Evolutionary conservation across 345 rosid genomes (phyloP), one percentile per base, ranked within the genome.

Genomic region (Linum usitatissimum): DNA sequence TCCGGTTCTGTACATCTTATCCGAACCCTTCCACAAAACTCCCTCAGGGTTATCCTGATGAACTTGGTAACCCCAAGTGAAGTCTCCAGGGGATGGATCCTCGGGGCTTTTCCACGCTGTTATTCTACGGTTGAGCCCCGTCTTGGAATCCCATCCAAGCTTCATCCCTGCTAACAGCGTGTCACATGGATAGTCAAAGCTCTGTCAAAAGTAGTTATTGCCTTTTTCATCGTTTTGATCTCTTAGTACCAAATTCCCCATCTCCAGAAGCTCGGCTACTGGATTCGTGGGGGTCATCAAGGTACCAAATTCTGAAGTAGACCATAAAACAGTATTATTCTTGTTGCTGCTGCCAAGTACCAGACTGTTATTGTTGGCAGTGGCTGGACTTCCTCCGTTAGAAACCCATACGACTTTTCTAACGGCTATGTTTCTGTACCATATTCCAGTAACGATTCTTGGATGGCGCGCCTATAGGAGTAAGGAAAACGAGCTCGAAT

Each of bases 401-500:
- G 60, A 36, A 21, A 57, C 34, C 60, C 60, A 57, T 0, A 21
- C 60, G 21, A 57, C 30, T 12, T 14, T 57, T 21, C 31, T 57
- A 9, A 57, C 60, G 0, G 60, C 34, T 12, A 57, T 57, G 15
- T 19, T 23, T 14, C 17, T 21, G 60, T 57, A 57, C 60, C 60
- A 21, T 7, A 57, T 57, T 7, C 60, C 60, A 14, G 34, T 57
- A 57, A 14, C 60, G 60, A 28, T 57, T 57, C 31, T 23, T 57
- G 60, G 60, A 57, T 0, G 60, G 21, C 2, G 5, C 14, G 2
- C 60, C 60, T 23, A 2, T 23, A 18, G 60, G 60, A 21, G 30
- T 19, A 36, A 57, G 23, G 31, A 57, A 57, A 19, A 36, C 60
- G 4, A 57, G 60, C 31, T 57, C 60, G 9, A 57, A 57, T 31